Evolutionary conservation across 768 basidiomycete species (phyloP).

Genomic region (Hysterangium stoloniferum): DNA sequence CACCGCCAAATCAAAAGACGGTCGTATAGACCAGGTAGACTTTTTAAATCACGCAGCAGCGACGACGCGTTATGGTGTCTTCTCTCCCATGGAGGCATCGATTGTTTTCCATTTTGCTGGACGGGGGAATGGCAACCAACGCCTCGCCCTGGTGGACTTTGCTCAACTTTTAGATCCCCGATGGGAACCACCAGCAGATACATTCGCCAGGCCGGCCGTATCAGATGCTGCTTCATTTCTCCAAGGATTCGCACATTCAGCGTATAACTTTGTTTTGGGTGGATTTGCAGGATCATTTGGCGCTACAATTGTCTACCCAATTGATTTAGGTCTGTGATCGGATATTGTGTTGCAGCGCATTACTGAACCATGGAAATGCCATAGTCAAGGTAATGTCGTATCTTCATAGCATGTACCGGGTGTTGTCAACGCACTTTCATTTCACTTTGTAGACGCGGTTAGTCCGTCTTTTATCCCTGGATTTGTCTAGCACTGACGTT

Average conservation of each 20-base stretch:
- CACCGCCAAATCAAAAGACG: slow-evolving; percentile 84
- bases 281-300: slow-evolving; percentile 91
- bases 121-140: slow-evolving; percentile 58
- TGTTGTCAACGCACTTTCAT: background rate
- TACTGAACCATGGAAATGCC: background rate
- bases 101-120: slow-evolving; percentile 98
- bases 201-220: slow-evolving; percentile 25
- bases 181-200: slow-evolving; percentile 60
- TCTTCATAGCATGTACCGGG: too few relatives aligned
- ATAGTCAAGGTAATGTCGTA: slow-evolving; percentile 7
- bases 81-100: slow-evolving; percentile 96
- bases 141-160: slow-evolving; percentile 85
- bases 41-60: slow-evolving; percentile 86
- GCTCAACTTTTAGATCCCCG: slow-evolving; percentile 86
- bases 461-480: slow-evolving; percentile 17
- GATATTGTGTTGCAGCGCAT: background rate
- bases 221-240: slow-evolving; percentile 36
- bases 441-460: slow-evolving; percentile 57
- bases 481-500: background rate
- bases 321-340: slow-evolving; percentile 80
- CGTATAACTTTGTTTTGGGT: slow-evolving; percentile 85
- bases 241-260: slow-evolving; percentile 55
- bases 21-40: slow-evolving; percentile 92
- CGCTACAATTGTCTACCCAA: slow-evolving; percentile 97
- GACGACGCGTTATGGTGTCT: slow-evolving; percentile 86